Evolutionary conservation across 164 flowering plant species (phyloP), one percentile per base, ranked within the genome.

Genomic region (Stephania yunnanensis): DNA sequence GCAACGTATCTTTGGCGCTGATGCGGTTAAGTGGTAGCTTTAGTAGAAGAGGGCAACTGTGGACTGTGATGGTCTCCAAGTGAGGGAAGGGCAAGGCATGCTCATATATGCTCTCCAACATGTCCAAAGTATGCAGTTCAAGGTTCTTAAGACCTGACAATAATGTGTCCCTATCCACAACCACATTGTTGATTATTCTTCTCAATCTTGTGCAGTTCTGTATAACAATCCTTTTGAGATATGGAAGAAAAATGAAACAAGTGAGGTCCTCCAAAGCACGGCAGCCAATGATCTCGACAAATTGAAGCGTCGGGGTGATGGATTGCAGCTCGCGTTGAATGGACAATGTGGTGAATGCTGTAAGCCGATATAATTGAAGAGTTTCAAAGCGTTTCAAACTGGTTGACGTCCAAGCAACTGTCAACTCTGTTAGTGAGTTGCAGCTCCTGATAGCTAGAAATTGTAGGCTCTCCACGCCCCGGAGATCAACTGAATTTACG

Each of bases 21-120:
- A 22, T 46, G 19, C 30, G 4, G 46, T 52, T 52, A 29, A 74
- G 42, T 48, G 80, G 80, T 17, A 78, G 77, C 74, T 71, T 78
- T 74, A 36, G 64, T 58, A 78, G 74, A 36, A 31, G 6, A 8
- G 77, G 77, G 20, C 77, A 71, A 0, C 42, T 6, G 0, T 0
- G 0, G 25, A 74, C 71, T 1, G 3, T 2, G 12, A 78, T 36
- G 15, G 0, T 3, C 55, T 74, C 12, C 77, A 78, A 70, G 30
- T 25, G 31, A 45, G 71, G 74, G 63, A 74, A 74, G 25, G 73
- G n/a, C 74, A 70, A 64, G n/a, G 74, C 11, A 70, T 65, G 69
- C 25, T 13, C 46, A 30, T 71, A 80, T 10, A 80, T 80, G 55
- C 68, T 50, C 68, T 29, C 30, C 29, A 80, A 71, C n/a, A 66